A percentile compares a stretch with the other conserved stretches of the same genome.
These are phyloP conservation scores for Bauhinia variegata DNA, from an alignment of 306 rosid species.

Conservation along the genomic window DNA sequence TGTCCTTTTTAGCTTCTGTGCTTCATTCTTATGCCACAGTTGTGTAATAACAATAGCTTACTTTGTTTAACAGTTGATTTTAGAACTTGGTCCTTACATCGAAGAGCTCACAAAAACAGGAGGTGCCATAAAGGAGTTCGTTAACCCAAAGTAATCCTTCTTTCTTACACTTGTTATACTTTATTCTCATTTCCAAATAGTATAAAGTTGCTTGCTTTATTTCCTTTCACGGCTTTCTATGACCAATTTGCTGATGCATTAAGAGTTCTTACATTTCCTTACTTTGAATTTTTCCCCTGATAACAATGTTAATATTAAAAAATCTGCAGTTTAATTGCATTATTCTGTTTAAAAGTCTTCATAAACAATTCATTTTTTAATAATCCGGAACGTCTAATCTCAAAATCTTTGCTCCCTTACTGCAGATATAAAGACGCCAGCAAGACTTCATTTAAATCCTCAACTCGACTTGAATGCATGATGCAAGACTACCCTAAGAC, in stretches of 20 bases:
- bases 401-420: too few species aligned
- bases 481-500: conserved; percentile 99
- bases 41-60: conserved; percentile 26
- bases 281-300: conserved; percentile 2
- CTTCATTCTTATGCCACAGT: conserved; percentile 29
- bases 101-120: conserved; percentile 87
- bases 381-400: too few species aligned
- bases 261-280: conserved; percentile 11
- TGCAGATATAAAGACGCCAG: conserved; percentile 94
- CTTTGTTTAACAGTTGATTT: conserved; percentile 69
- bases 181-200: conserved; percentile 19
- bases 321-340: too few species aligned
- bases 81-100: conserved; percentile 88
- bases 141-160: conserved; percentile 87
- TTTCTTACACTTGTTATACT: conserved; percentile 22
- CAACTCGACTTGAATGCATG: conserved; percentile 96
- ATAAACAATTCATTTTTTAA: too few species aligned
- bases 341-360: too few species aligned
- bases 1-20: conserved; percentile 25
- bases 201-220: conserved; percentile 17
- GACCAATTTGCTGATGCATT: conserved; percentile 16
- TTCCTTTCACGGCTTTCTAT: conserved; percentile 13
- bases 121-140: conserved; percentile 91
- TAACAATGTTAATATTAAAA: too few species aligned
- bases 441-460: conserved; percentile 89